Evolutionary conservation across 2,329 filamentous ascomycete genomes (phyloP).

Genomic region (Massarina eburnea): DNA sequence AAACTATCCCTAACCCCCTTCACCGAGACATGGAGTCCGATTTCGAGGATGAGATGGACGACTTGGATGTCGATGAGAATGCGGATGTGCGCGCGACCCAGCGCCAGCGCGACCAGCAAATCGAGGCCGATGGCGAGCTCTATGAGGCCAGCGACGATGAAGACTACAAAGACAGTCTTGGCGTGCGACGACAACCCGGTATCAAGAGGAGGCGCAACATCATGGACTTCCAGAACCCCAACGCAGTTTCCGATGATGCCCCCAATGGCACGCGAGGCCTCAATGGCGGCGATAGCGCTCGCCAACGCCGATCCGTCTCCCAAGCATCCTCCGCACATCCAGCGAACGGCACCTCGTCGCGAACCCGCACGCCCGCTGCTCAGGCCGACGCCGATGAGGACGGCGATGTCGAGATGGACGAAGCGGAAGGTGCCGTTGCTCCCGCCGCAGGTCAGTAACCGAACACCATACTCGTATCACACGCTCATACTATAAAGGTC

Average conservation of each 20-base stretch:
- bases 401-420: slow-evolving; percentile 41
- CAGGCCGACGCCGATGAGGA: slow-evolving; percentile 32
- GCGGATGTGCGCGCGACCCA: slow-evolving; percentile 81
- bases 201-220: slow-evolving; percentile 57
- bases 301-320: slow-evolving; percentile 32
- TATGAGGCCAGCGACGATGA: slow-evolving; percentile 80
- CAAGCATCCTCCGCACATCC: slow-evolving; percentile 21
- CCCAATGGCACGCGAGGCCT: slow-evolving; percentile 28
- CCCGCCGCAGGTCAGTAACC: slow-evolving; percentile 13
- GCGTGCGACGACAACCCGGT: slow-evolving; percentile 62
- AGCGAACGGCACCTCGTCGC: slow-evolving; percentile 21
- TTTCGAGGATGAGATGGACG: slow-evolving; percentile 63
- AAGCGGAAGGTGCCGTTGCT: slow-evolving; percentile 17
- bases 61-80: slow-evolving; percentile 81
- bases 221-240: slow-evolving; percentile 62
- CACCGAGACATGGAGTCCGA: slow-evolving; percentile 63
- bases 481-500: slow-evolving; percentile 2
- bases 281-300: slow-evolving; percentile 35
- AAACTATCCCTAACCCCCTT: slow-evolving; percentile 57
- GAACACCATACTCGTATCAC: too few relatives aligned
- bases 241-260: slow-evolving; percentile 41
- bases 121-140: slow-evolving; percentile 76
- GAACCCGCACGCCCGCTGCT: slow-evolving; percentile 31
- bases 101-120: slow-evolving; percentile 77
- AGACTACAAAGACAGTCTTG: slow-evolving; percentile 72